These are phyloP conservation scores for Ophiosphaerella korrae DNA, from an alignment of 2,329 filamentous ascomycete genomes.

Conservation along the genomic window DNA sequence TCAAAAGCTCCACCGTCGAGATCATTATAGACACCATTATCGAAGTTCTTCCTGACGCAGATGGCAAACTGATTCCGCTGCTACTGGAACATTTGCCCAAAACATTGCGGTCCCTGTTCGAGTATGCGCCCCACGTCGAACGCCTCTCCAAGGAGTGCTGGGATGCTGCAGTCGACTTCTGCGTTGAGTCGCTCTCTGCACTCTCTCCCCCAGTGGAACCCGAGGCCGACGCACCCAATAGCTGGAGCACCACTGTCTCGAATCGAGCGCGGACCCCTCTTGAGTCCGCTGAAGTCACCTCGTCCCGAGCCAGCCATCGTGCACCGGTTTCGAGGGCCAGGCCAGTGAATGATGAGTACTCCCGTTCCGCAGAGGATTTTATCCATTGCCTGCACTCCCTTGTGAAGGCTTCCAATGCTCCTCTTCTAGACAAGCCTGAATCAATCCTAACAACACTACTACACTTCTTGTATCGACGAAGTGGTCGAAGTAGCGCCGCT, in stretches of 20 bases:
- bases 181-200: slow-evolving; percentile 63
- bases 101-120: slow-evolving; percentile 71
- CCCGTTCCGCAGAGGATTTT: slow-evolving; percentile 40
- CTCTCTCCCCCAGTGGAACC: slow-evolving; percentile 24
- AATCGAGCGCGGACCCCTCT: slow-evolving; percentile 40
- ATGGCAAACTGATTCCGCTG: slow-evolving; percentile 69
- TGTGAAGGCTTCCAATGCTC: slow-evolving; percentile 69
- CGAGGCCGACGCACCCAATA: slow-evolving; percentile 29
- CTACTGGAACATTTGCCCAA: slow-evolving; percentile 80
- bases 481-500: slow-evolving; percentile 69
- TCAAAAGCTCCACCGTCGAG: slow-evolving; percentile 79
- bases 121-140: slow-evolving; percentile 78
- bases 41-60: slow-evolving; percentile 68
- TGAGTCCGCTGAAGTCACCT: slow-evolving; percentile 31
- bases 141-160: slow-evolving; percentile 73
- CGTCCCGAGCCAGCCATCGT: slow-evolving; percentile 32
- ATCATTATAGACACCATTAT: slow-evolving; percentile 81
- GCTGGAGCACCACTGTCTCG: slow-evolving; percentile 37
- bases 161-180: slow-evolving; percentile 73
- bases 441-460: slow-evolving; percentile 63
- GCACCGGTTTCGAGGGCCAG: slow-evolving; percentile 23
- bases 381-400: slow-evolving; percentile 70
- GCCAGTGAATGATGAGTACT: slow-evolving; percentile 25
- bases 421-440: slow-evolving; percentile 62
- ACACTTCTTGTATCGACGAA: slow-evolving; percentile 65